These are phyloP conservation scores for Stagonosporopsis vannaccii DNA, from an alignment of 2,329 filamentous ascomycete genomes.

Conservation along the genomic window DNA sequence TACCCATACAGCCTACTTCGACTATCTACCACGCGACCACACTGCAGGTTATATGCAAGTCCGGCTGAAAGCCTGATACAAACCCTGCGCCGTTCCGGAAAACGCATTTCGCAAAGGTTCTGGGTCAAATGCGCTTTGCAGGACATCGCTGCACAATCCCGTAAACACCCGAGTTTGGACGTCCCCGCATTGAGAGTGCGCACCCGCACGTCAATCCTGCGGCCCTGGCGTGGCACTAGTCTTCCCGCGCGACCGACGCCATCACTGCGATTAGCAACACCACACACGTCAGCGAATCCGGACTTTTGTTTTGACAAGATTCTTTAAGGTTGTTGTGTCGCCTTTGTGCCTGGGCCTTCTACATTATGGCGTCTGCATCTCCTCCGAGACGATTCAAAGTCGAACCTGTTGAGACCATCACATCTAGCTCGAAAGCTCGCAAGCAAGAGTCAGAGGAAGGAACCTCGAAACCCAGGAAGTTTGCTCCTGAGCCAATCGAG, in stretches of 20 bases:
- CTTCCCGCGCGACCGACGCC: conserved; percentile 27
- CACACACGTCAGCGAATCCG: conserved; percentile 24
- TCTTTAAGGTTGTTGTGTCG: conserved; percentile 13
- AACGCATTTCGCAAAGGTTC: not conserved
- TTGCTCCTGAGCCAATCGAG: conserved; percentile 75
- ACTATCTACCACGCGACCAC: conserved; percentile 6
- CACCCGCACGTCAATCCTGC: conserved; percentile 29
- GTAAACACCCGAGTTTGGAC: conserved; percentile 27
- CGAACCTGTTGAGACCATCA: conserved; percentile 47
- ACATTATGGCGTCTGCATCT: conserved; percentile 40
- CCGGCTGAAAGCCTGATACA: not conserved
- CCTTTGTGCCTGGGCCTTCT: conserved; percentile 6
- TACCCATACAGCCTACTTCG: conserved; percentile 12
- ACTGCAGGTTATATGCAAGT: not conserved
- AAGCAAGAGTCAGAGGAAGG: conserved; percentile 64
- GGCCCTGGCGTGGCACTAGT: conserved; percentile 28
- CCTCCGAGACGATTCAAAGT: conserved; percentile 48
- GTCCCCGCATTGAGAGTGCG: conserved; percentile 36
- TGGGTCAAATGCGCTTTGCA: conserved; percentile 8
- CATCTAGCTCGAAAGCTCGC: conserved; percentile 63
- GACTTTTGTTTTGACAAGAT: conserved; percentile 5
- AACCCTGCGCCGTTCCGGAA: not conserved
- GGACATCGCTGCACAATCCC: conserved; percentile 24
- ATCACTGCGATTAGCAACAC: conserved; percentile 21
- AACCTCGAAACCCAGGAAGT: conserved; percentile 55